Percentiles rank a stretch among this genome's conserved stretches.
phyloP scores from a whole-genome alignment of 2,329 filamentous ascomycete species.

The Zalaria obscura region DNA sequence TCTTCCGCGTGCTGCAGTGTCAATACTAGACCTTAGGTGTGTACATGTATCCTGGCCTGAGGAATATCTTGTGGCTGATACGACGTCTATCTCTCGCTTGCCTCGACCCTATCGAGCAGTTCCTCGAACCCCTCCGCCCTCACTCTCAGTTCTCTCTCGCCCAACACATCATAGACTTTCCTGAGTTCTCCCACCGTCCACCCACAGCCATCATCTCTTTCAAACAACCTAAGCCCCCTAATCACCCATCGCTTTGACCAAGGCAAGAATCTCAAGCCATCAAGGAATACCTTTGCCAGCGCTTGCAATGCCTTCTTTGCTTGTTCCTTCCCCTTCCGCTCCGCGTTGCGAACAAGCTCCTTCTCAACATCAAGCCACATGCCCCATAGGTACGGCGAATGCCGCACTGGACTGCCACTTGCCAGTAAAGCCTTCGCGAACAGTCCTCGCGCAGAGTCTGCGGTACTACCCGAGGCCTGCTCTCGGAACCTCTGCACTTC shows the following conservation, averaged over 20 bases:
- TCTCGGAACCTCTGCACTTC: conserved; percentile 34
- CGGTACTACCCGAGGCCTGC: conserved; percentile 9
- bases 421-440: conserved; percentile 25
- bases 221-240: conserved; percentile 36
- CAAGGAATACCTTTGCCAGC: conserved; percentile 10
- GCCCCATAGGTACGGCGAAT: conserved; percentile 13
- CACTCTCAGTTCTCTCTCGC: conserved; percentile 47
- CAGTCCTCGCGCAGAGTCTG: conserved; percentile 27
- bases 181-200: conserved; percentile 34
- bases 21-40: no score
- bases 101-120: not conserved
- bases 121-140: conserved; percentile 6
- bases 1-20: no score
- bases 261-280: conserved; percentile 39
- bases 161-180: conserved; percentile 40
- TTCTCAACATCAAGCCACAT: conserved; percentile 15
- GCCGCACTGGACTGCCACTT: conserved; percentile 19
- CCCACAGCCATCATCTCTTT: conserved; percentile 9
- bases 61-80: no score
- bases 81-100: no score
- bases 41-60: no score
- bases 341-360: not conserved
- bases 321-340: not conserved
- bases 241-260: conserved; percentile 50
- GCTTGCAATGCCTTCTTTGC: not conserved